Conservation (phyloP, 1,284 basidiomycete genomes). For the Boletus mariae region DNA sequence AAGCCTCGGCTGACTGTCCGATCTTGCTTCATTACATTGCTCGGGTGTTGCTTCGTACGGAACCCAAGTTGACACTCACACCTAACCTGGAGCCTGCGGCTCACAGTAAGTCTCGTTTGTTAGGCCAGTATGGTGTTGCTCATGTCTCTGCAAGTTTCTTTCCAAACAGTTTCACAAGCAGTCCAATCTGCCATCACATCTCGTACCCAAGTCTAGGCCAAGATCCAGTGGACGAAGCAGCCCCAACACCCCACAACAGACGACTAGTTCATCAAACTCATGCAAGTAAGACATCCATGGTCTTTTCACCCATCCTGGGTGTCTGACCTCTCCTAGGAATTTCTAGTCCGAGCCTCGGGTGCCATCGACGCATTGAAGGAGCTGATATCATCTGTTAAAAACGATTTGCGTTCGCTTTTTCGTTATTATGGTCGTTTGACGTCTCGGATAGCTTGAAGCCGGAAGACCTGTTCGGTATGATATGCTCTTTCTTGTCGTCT, state of each 20-base stretch:
- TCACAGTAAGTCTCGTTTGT: slow-evolving; percentile 47
- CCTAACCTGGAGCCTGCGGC: slow-evolving; percentile 80
- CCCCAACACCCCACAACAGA: slow-evolving; percentile 33
- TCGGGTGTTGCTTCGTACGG: slow-evolving; percentile 64
- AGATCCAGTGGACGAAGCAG: slow-evolving; percentile 47
- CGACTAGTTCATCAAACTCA: slow-evolving; percentile 58
- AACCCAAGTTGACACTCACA: slow-evolving; percentile 56
- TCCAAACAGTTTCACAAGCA: slow-evolving; percentile 57
- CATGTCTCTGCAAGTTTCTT: slow-evolving; percentile 54
- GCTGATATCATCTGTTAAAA: slow-evolving; percentile 55
- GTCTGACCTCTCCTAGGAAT: slow-evolving; percentile 43
- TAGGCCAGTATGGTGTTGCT: not conserved
- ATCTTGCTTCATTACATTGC: slow-evolving; percentile 87
- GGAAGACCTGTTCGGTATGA: slow-evolving; percentile 70
- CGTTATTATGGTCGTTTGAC: slow-evolving; percentile 52
- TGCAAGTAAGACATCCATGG: not conserved
- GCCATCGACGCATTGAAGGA: slow-evolving; percentile 62
- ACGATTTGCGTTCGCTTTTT: slow-evolving; percentile 57
- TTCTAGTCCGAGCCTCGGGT: slow-evolving; percentile 46
- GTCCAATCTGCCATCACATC: slow-evolving; percentile 59
- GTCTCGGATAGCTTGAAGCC: slow-evolving; percentile 57
- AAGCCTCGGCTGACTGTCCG: slow-evolving; percentile 66
- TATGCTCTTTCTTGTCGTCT: too few species aligned
- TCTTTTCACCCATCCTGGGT: not conserved
- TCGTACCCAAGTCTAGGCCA: slow-evolving; percentile 50